Percentiles rank a stretch among this genome's conserved stretches.
These are phyloP conservation scores for Clonostachys byssicola DNA, from an alignment of 2,329 filamentous ascomycete species.

Conservation along the genomic window DNA sequence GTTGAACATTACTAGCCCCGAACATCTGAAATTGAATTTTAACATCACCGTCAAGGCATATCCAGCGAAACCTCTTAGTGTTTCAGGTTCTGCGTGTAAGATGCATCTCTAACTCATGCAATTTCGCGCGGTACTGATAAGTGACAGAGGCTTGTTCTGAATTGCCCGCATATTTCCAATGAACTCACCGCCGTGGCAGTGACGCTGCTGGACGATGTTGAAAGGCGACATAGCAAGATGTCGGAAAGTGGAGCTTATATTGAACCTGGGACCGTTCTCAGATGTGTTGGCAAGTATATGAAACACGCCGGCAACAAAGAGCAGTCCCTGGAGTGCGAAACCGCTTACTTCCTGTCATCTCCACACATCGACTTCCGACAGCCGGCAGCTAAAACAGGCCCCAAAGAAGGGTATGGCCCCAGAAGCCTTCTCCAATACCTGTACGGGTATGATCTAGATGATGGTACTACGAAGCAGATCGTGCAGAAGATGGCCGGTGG, in stretches of 20 bases:
- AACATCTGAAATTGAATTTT: no score
- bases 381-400: neutral
- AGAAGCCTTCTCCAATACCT: slow-evolving; percentile 1
- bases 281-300: neutral
- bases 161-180: slow-evolving; percentile 1
- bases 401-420: neutral
- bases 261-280: slow-evolving; percentile 1
- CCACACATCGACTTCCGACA: neutral
- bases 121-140: no score
- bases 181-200: neutral
- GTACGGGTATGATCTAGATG: slow-evolving; percentile 4
- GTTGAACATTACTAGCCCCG: no score
- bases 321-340: neutral
- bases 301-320: neutral
- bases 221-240: neutral
- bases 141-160: slow-evolving; percentile 2
- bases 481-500: neutral
- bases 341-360: slow-evolving; percentile 2
- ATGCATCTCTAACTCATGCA: no score
- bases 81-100: no score
- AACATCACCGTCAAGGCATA: no score
- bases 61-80: no score
- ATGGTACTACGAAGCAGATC: neutral
- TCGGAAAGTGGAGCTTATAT: slow-evolving; percentile 1
- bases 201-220: neutral